phyloP scores from a whole-genome alignment of 306 rosid species.

The Geum urbanum region DNA sequence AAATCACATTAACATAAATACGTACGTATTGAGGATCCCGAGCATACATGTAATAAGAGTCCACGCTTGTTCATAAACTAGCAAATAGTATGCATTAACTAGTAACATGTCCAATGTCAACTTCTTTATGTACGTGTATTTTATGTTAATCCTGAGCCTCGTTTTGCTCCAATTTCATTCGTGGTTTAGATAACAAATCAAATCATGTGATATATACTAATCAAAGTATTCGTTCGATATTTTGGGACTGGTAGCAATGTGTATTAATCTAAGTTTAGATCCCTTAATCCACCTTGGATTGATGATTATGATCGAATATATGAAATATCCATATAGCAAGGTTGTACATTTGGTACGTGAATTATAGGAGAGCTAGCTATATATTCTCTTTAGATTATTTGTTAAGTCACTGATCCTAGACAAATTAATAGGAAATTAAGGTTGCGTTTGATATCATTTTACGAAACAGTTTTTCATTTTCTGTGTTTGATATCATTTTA shows the following conservation, averaged over 20 bases:
- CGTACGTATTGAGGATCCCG: neutral
- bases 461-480: no score
- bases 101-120: constrained; percentile 14
- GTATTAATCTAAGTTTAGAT: neutral
- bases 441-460: no score
- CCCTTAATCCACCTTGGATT: neutral
- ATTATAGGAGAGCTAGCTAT: no score
- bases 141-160: neutral
- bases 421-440: no score
- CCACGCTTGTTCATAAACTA: constrained; percentile 5
- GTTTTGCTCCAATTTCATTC: neutral
- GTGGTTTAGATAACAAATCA: neutral
- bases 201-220: neutral
- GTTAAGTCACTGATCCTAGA: no score
- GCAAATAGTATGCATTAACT: neutral
- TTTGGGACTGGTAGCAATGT: neutral
- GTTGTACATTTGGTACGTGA: neutral
- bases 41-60: constrained; percentile 7
- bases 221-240: neutral
- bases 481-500: no score
- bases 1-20: no score
- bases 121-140: neutral
- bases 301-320: neutral
- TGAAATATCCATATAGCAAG: no score
- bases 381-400: no score